Evolutionary conservation across 306 rosid species (phyloP).

Genomic region (Hippophae gyantsensis): DNA sequence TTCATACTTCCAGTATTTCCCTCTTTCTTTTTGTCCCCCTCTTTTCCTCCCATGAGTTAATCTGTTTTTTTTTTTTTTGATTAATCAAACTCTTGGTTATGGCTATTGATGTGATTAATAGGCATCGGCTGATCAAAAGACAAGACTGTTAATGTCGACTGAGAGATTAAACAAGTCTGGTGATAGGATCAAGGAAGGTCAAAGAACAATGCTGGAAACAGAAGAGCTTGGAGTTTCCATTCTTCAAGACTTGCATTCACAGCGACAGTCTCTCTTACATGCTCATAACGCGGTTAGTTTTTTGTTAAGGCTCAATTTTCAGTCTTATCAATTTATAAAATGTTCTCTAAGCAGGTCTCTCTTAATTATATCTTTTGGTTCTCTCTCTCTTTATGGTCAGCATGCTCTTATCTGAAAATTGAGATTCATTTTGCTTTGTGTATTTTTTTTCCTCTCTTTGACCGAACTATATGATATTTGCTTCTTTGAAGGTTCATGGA

Average conservation of each 20-base stretch:
- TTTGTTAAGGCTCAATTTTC: too few species aligned
- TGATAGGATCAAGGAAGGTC: constrained; percentile 69
- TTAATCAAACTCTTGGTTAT: constrained; percentile 12
- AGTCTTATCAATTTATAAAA: too few species aligned
- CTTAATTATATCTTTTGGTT: too few species aligned
- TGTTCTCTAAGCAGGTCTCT: too few species aligned
- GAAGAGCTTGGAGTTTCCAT: constrained; percentile 98
- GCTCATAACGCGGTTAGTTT: constrained; percentile 56
- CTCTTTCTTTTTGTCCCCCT: too few species aligned
- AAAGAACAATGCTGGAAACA: constrained; percentile 93
- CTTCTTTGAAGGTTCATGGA: constrained; percentile 62
- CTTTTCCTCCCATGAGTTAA: too few species aligned
- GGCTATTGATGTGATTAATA: constrained; percentile 26
- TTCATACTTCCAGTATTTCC: too few species aligned
- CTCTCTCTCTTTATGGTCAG: too few species aligned
- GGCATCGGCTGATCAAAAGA: constrained; percentile 89
- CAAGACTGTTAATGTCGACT: constrained; percentile 65
- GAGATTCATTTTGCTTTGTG: too few species aligned
- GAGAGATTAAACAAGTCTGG: constrained; percentile 65
- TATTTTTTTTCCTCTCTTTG: too few species aligned
- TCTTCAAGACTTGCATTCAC: constrained; percentile 93
- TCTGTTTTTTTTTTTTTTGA: neutral
- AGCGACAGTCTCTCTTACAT: constrained; percentile 81
- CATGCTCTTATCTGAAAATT: too few species aligned
- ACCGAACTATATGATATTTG: constrained; percentile 10